phyloP scores from a whole-genome alignment of 768 basidiomycete species.

The Lentinus brumalis region DNA sequence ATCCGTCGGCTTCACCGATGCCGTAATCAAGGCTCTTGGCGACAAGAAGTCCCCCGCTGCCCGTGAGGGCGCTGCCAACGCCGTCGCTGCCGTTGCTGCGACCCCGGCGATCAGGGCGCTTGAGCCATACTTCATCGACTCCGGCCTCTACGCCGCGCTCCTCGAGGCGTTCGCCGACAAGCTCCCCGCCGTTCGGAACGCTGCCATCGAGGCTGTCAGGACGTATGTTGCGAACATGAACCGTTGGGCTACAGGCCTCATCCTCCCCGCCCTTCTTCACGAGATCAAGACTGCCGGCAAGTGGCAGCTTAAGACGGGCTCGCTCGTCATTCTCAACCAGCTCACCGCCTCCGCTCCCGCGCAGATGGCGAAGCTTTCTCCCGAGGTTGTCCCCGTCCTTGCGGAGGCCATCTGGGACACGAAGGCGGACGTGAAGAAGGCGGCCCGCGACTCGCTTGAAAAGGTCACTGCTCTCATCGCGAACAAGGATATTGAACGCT shows the following conservation, averaged over 20 bases:
- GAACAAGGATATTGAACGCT: conserved; percentile 98
- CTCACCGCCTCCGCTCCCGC: conserved; percentile 79
- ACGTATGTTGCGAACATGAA: conserved; percentile 77
- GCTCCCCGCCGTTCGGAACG: conserved; percentile 82
- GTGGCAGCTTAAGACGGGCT: conserved; percentile 95
- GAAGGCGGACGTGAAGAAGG: conserved; percentile 98
- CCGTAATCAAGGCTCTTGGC: conserved; percentile 79
- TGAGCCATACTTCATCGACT: conserved; percentile 86
- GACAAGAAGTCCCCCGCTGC: conserved; percentile 95
- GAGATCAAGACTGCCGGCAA: conserved; percentile 96
- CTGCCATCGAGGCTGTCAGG: conserved; percentile 82
- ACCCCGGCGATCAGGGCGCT: conserved; percentile 78
- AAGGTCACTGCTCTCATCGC: conserved; percentile 93
- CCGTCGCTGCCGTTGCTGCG: conserved; percentile 62
- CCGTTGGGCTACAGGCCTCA: conserved; percentile 82
- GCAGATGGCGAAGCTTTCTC: conserved; percentile 88
- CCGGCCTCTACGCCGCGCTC: conserved; percentile 83
- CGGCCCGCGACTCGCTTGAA: conserved; percentile 90
- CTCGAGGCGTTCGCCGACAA: conserved; percentile 96
- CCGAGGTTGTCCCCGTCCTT: conserved; percentile 92
- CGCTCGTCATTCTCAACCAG: conserved; percentile 80
- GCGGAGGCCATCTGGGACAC: conserved; percentile 98
- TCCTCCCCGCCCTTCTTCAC: conserved; percentile 87
- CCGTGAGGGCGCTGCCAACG: conserved; percentile 84
- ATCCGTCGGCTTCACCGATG: conserved; percentile 68